Percentiles rank a stretch among this genome's conserved stretches.
phyloP scores from a whole-genome alignment of 495 filamentous ascomycete genomes.

The Mytilinidion resinicola region DNA sequence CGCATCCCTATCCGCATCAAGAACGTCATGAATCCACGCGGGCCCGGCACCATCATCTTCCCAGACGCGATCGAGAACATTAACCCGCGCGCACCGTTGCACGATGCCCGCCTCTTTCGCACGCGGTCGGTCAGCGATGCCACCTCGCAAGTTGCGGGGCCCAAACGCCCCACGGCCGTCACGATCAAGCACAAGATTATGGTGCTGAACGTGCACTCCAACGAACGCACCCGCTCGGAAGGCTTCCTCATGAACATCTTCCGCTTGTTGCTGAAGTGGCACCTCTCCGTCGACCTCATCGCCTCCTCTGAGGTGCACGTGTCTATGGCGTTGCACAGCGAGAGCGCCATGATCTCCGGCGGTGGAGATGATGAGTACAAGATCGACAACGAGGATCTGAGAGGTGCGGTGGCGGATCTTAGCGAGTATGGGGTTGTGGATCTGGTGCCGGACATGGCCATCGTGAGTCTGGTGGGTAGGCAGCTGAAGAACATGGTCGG shows the following conservation, averaged over 20 bases:
- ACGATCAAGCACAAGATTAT: conserved; percentile 92
- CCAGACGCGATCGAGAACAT: conserved; percentile 42
- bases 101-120: conserved; percentile 37
- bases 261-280: conserved; percentile 69
- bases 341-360: conserved; percentile 41
- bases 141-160: conserved; percentile 13
- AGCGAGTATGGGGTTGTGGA: conserved; percentile 75
- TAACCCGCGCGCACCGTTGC: conserved; percentile 42
- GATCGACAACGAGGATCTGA: conserved; percentile 33
- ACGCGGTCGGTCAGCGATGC: conserved; percentile 27
- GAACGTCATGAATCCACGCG: conserved; percentile 91
- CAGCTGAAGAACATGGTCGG: conserved; percentile 96
- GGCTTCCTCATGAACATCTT: conserved; percentile 92
- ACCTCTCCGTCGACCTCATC: conserved; percentile 84
- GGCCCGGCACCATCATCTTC: conserved; percentile 81
- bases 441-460: conserved; percentile 79
- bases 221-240: conserved; percentile 79
- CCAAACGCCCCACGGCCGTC: conserved; percentile 70
- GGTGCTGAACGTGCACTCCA: conserved; percentile 91
- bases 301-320: conserved; percentile 93
- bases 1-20: conserved; percentile 94
- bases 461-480: conserved; percentile 81
- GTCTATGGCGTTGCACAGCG: conserved; percentile 84
- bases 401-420: conserved; percentile 51
- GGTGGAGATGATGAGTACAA: conserved; percentile 56